These are phyloP conservation scores for Trichoderma reesei DNA, from an alignment of 495 filamentous ascomycete genomes.

Conservation along the genomic window DNA sequence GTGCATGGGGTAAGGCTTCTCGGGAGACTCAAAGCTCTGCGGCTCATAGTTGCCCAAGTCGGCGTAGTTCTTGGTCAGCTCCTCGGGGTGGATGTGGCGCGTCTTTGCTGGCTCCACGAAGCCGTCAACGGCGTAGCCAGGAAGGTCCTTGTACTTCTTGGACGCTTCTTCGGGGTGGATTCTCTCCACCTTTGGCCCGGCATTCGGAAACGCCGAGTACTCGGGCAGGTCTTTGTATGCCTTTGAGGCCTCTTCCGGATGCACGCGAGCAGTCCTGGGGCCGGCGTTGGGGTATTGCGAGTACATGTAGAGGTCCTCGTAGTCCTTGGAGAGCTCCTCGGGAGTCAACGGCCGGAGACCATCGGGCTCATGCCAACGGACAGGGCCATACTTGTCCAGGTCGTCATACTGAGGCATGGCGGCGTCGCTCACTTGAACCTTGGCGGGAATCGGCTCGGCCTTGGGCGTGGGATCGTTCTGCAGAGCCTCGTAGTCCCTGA, in stretches of 20 bases:
- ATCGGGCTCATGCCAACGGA: conserved; percentile 24
- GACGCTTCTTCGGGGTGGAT: conserved; percentile 8
- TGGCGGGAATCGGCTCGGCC: conserved; percentile 5
- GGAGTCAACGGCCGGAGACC: conserved; percentile 10
- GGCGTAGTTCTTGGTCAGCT: conserved; percentile 17
- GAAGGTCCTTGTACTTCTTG: conserved; percentile 12
- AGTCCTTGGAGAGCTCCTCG: conserved; percentile 14
- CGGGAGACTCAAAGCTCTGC: conserved; percentile 21
- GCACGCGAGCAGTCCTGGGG: conserved; percentile 11
- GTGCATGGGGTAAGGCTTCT: conserved; percentile 12
- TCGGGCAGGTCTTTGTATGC: conserved; percentile 19
- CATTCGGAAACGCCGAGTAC: conserved; percentile 14
- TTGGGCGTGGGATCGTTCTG: conserved; percentile 6
- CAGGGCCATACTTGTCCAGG: conserved; percentile 22
- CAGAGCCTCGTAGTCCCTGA: neutral
- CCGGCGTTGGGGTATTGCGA: neutral
- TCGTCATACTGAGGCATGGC: conserved; percentile 9
- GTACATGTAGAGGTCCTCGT: conserved; percentile 14
- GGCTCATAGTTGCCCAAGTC: conserved; percentile 28
- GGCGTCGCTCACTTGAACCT: conserved; percentile 3
- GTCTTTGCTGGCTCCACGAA: conserved; percentile 18
- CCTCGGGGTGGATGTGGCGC: conserved; percentile 10
- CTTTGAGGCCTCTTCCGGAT: conserved; percentile 10
- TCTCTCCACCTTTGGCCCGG: neutral
- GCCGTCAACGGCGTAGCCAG: conserved; percentile 9